A percentile compares a stretch with the other conserved stretches of the same genome.
phyloP scores from a whole-genome alignment of 2,329 filamentous ascomycete genomes.

The Elsinoe perseae region DNA sequence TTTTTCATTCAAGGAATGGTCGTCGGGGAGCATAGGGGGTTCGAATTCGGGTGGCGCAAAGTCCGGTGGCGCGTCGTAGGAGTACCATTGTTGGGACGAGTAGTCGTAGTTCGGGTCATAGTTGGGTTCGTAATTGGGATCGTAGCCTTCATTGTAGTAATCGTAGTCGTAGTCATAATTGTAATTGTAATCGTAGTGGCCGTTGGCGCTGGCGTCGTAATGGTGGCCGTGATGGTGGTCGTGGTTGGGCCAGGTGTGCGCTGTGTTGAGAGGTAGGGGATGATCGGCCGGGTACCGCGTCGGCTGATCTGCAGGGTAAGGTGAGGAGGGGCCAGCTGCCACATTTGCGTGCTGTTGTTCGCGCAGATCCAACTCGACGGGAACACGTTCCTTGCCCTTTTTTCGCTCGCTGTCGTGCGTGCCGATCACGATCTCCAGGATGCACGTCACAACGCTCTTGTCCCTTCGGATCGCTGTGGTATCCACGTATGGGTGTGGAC shows the following conservation, averaged over 20 bases:
- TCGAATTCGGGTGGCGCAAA: constrained; percentile 21
- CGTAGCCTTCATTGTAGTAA: constrained; percentile 13
- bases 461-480: constrained; percentile 79
- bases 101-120: constrained; percentile 16
- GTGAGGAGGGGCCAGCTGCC: background rate
- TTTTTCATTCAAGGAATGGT: constrained; percentile 68
- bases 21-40: constrained; percentile 52
- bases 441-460: constrained; percentile 81
- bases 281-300: background rate
- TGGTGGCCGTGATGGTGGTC: background rate
- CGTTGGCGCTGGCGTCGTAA: background rate
- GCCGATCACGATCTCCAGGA: constrained; percentile 81
- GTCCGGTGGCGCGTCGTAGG: constrained; percentile 10
- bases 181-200: constrained; percentile 2
- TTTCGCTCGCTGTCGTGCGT: constrained; percentile 65
- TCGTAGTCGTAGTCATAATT: constrained; percentile 4
- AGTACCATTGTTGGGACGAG: constrained; percentile 37
- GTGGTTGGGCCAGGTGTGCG: constrained; percentile 1
- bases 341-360: background rate
- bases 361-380: background rate
- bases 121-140: too few species aligned
- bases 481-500: constrained; percentile 39
- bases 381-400: constrained; percentile 36
- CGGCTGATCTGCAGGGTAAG: constrained; percentile 3
- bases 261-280: background rate